These are phyloP conservation scores for Gaultheria prostrata DNA, from an alignment of 148 eudicot genomes.

Conservation along the genomic window DNA sequence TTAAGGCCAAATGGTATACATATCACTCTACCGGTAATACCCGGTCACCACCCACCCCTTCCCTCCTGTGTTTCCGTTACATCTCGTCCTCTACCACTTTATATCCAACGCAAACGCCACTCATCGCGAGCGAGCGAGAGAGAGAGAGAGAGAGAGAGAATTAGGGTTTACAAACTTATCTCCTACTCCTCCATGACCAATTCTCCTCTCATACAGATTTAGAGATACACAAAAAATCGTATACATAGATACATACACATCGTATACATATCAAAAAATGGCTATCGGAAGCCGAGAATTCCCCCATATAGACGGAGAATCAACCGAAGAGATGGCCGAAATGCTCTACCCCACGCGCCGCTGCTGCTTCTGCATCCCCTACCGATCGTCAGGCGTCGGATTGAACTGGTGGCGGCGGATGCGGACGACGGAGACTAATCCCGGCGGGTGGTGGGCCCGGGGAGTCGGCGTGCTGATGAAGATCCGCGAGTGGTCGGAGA, in stretches of 20 bases:
- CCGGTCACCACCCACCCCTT: background rate
- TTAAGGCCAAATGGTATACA: too few relatives aligned
- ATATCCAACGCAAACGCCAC: background rate
- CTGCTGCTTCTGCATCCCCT: conserved; percentile 28
- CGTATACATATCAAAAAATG: background rate
- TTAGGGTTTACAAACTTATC: conserved; percentile 5
- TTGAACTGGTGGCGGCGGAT: conserved; percentile 7
- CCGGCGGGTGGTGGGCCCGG: conserved; percentile 41
- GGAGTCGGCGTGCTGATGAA: conserved; percentile 54
- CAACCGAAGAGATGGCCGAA: conserved; percentile 18
- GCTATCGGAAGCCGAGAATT: conserved; percentile 8
- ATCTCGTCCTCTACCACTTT: background rate
- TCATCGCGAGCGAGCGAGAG: background rate
- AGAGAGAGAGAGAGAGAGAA: conserved; percentile 16
- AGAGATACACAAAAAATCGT: background rate
- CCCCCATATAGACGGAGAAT: conserved; percentile 7
- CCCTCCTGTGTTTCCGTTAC: conserved; percentile 16
- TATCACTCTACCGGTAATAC: conserved; percentile 1
- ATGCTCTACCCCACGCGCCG: conserved; percentile 16
- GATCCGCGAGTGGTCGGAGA: conserved; percentile 83
- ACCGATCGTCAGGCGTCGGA: conserved; percentile 11
- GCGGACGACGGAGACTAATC: background rate
- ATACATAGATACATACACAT: background rate
- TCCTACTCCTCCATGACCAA: conserved; percentile 28
- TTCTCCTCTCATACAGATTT: background rate